Base-by-base conservation (phyloP, 495 filamentous ascomycete species). In the Platismatia glauca region DNA sequence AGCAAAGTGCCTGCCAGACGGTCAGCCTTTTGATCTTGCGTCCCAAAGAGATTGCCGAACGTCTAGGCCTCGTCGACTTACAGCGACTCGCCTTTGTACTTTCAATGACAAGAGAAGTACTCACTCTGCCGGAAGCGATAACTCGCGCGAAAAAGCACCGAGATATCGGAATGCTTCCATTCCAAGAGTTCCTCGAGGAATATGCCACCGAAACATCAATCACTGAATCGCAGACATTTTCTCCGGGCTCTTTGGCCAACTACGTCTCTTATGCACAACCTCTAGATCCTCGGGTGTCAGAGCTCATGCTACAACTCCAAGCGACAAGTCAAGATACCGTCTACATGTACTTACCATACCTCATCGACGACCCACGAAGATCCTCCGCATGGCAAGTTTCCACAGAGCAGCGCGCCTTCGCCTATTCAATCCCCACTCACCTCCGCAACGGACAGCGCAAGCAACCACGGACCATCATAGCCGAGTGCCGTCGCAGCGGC, bases 361-460 rank as follows among this genome's bases (percentile, higher is more conserved):
- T 88, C 2, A 70, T 81, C 18, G 86, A 89, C 61, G 84, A 79
- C 63, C 81, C 80, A 41, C 58, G 74, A 8, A 77, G 82, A 43
- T 77, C 77, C 43, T 88, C 83, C 64, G 83, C 84, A 5, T 92
- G 89, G 89, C 77, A 77, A 59, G 64, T 77, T 16, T 85, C 84
- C 58, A 78, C 76, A 18, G 29, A 56, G 0, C 70, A 82, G 37
- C 76, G 88, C 22, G 69, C 72, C 27, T 66, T 90, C 31, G 86
- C 79, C 1, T 91, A 90, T 65, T 78, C 79, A 0, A 55, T 83
- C 8, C 38, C 38, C 38, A 39, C 15, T 18, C 38, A 39, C 12
- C 37, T 66, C 87, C 72, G 75, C 7, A 62, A 71, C 29, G 62
- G 73, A 11, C 24, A 55, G 8, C 13, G 57, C 27, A 56, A 69